Evolutionary conservation across 1,139 yeast genomes (phyloP).

Genomic region (Suhomyces ambrosiae): DNA sequence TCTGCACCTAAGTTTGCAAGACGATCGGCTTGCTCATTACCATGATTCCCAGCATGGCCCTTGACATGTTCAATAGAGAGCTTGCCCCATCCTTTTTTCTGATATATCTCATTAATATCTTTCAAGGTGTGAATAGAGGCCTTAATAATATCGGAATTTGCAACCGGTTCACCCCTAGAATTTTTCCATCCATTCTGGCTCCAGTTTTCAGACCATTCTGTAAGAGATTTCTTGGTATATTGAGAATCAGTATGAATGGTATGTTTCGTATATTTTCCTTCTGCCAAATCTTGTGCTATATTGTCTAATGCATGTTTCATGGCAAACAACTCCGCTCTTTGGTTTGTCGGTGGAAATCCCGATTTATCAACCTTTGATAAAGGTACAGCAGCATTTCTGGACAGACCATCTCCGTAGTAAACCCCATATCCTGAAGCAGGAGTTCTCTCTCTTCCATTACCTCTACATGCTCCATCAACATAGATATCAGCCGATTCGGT

Average conservation of each 20-base stretch:
- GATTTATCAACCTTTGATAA: conserved; percentile 34
- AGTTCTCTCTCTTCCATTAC: conserved; percentile 48
- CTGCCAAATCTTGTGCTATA: conserved; percentile 28
- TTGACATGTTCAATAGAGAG: conserved; percentile 58
- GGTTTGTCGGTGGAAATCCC: conserved; percentile 61
- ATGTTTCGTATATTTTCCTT: conserved; percentile 21
- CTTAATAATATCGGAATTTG: conserved; percentile 53
- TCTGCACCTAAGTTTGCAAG: conserved; percentile 72
- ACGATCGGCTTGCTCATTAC: conserved; percentile 77
- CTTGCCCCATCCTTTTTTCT: conserved; percentile 30
- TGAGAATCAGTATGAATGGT: conserved; percentile 58
- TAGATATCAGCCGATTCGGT: conserved; percentile 27
- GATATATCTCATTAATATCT: conserved; percentile 31
- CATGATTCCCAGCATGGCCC: conserved; percentile 70
- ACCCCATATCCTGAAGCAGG: conserved; percentile 72
- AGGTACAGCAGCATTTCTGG: conserved; percentile 56
- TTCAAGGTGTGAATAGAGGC: conserved; percentile 25
- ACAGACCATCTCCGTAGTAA: conserved; percentile 59
- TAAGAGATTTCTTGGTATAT: conserved; percentile 52
- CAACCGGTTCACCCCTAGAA: conserved; percentile 45
- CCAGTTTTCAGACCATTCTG: conserved; percentile 59
- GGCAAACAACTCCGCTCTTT: conserved; percentile 78
- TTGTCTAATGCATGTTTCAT: conserved; percentile 54
- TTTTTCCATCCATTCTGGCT: conserved; percentile 53
- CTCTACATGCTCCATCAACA: conserved; percentile 73